These are phyloP conservation scores for Collybia sp. DNA, from an alignment of 768 basidiomycete species.

Conservation along the genomic window DNA sequence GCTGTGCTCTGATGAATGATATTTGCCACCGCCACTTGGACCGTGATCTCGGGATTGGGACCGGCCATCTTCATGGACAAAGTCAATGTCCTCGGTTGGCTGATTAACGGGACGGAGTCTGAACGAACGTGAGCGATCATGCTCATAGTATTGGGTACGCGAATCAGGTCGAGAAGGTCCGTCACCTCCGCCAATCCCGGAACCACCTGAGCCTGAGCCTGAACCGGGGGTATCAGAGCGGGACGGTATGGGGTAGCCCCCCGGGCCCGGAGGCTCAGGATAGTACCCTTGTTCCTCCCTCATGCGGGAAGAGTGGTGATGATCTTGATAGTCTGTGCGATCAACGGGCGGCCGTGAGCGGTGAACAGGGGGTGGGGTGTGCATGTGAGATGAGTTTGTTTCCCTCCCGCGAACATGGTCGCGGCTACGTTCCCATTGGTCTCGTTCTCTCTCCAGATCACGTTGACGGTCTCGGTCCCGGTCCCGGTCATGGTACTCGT, in stretches of 20 bases:
- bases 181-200: conserved; percentile 33
- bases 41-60: conserved; percentile 34
- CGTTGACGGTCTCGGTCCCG: conserved; percentile 33
- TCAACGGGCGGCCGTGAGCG: conserved; percentile 25
- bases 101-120: conserved; percentile 48
- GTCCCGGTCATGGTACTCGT: conserved; percentile 49
- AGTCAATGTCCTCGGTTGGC: conserved; percentile 44
- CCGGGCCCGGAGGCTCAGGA: conserved; percentile 23
- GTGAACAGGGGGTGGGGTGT: conserved; percentile 38
- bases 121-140: conserved; percentile 44
- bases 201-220: conserved; percentile 40
- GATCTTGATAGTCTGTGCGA: conserved; percentile 26
- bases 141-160: conserved; percentile 44
- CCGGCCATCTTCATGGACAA: conserved; percentile 51
- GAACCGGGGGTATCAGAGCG: conserved; percentile 59
- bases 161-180: conserved; percentile 49
- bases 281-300: conserved; percentile 36
- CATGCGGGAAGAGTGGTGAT: conserved; percentile 22
- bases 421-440: conserved; percentile 15
- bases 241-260: conserved; percentile 34
- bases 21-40: conserved; percentile 27
- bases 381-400: conserved; percentile 23
- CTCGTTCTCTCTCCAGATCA: conserved; percentile 30
- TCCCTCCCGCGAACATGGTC: conserved; percentile 22
- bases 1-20: conserved; percentile 31